Conservation (phyloP, 2,329 filamentous ascomycete species). For the Neodidymelliopsis sp. region DNA sequence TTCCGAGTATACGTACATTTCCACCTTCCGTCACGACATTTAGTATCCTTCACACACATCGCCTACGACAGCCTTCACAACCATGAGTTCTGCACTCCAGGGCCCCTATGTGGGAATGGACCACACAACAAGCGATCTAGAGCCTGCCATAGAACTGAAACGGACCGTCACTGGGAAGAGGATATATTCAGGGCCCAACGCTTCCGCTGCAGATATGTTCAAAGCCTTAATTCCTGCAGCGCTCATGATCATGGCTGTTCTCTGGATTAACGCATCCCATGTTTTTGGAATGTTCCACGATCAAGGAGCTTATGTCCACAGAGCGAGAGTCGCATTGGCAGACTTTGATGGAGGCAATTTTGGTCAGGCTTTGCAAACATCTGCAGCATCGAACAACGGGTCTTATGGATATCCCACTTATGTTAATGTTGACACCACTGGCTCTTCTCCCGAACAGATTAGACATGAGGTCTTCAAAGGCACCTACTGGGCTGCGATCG, state of each 20-base stretch:
- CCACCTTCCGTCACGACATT: neutral
- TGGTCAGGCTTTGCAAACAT: constrained; percentile 12
- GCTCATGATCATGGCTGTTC: constrained; percentile 19
- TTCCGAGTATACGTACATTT: neutral
- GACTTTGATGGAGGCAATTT: constrained; percentile 24
- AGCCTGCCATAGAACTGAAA: constrained; percentile 14
- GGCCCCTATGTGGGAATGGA: constrained; percentile 8
- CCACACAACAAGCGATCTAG: neutral
- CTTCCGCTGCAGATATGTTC: constrained; percentile 8
- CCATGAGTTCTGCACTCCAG: constrained; percentile 4
- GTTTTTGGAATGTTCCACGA: constrained; percentile 18
- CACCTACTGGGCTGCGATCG: constrained; percentile 22
- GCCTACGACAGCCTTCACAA: neutral
- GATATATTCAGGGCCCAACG: constrained; percentile 3
- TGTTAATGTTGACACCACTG: constrained; percentile 12
- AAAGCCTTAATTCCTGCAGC: constrained; percentile 21
- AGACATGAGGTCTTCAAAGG: constrained; percentile 20
- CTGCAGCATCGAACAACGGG: constrained; percentile 20
- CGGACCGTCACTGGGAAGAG: constrained; percentile 10
- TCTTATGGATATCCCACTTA: constrained; percentile 21
- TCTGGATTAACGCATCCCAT: constrained; percentile 23
- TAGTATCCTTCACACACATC: too few species aligned
- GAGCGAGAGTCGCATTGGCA: constrained; percentile 20
- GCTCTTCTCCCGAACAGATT: constrained; percentile 17
- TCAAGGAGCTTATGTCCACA: constrained; percentile 16